A percentile compares a stretch with the other conserved stretches of the same genome.
These are phyloP conservation scores for Asterophora parasitica DNA, from an alignment of 768 basidiomycete species.

Conservation along the genomic window DNA sequence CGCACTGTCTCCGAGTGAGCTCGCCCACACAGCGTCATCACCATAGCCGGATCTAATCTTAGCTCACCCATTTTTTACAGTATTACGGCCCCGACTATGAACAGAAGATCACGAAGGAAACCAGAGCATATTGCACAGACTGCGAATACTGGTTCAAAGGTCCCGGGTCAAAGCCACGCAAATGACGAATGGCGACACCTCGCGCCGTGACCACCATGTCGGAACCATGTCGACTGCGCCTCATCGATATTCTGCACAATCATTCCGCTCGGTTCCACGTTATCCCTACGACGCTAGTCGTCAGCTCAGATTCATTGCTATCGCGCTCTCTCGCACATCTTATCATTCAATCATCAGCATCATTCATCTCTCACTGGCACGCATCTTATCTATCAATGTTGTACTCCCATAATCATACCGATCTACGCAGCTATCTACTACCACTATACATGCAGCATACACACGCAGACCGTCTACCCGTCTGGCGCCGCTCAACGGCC, in stretches of 20 bases:
- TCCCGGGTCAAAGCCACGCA: conserved; percentile 33
- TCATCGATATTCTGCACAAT: conserved; percentile 4
- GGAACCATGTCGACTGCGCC: no score
- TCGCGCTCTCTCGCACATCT: conserved; percentile 10
- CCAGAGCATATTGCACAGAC: conserved; percentile 48
- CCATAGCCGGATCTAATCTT: conserved; percentile 7
- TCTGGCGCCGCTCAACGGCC: neutral
- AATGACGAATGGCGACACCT: conserved; percentile 22
- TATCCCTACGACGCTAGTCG: conserved; percentile 2
- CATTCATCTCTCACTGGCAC: neutral
- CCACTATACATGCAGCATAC: neutral
- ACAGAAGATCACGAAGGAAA: conserved; percentile 52
- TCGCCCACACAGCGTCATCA: conserved; percentile 5
- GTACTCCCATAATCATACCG: neutral
- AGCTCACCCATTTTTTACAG: conserved; percentile 31
- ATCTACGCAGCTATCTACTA: neutral
- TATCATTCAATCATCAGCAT: conserved; percentile 1
- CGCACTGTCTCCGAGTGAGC: conserved; percentile 40
- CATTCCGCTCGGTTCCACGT: neutral
- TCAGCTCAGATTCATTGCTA: conserved; percentile 11
- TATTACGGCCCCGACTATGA: conserved; percentile 67
- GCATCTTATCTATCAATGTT: neutral
- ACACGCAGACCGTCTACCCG: neutral
- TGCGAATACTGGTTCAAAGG: conserved; percentile 59
- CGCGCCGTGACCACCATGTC: no score